Evolutionary conservation across 345 rosid genomes (phyloP).

Genomic region (Rhodamnia argentea): DNA sequence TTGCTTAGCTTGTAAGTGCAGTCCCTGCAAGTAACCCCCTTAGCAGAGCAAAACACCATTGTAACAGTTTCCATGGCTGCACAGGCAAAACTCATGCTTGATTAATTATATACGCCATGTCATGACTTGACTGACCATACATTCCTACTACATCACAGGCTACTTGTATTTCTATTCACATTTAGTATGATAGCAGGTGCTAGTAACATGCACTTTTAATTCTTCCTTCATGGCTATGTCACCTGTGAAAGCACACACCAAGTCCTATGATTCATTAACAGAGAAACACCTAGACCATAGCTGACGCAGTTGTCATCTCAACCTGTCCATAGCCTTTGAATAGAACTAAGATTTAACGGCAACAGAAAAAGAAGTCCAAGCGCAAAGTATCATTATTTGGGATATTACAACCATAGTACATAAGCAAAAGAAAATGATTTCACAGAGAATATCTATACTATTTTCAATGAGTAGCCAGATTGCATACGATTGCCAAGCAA

Average conservation of each 20-base stretch:
- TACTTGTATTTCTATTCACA: not conserved
- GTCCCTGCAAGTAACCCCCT: not conserved
- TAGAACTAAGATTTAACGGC: not conserved
- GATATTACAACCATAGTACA: not conserved
- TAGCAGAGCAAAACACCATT: not conserved
- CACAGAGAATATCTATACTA: not conserved
- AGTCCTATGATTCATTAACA: not conserved
- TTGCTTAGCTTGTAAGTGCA: not conserved
- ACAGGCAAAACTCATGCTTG: not conserved
- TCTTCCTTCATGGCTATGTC: not conserved
- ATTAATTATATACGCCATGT: not conserved
- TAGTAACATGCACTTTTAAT: not conserved
- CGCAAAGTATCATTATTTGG: not conserved
- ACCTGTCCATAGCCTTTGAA: not conserved
- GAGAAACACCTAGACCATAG: not conserved
- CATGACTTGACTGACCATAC: not conserved
- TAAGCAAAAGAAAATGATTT: not conserved
- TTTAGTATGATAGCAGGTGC: not conserved
- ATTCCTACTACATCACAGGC: not conserved
- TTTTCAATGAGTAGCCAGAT: not conserved
- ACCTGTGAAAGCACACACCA: not conserved
- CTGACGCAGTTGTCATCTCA: not conserved
- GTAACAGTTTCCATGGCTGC: not conserved
- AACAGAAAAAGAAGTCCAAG: not conserved
- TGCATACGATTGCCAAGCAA: not conserved